These are phyloP conservation scores for Pestalotiopsis sp. DNA, from an alignment of 2,329 filamentous ascomycete genomes.

Conservation along the genomic window DNA sequence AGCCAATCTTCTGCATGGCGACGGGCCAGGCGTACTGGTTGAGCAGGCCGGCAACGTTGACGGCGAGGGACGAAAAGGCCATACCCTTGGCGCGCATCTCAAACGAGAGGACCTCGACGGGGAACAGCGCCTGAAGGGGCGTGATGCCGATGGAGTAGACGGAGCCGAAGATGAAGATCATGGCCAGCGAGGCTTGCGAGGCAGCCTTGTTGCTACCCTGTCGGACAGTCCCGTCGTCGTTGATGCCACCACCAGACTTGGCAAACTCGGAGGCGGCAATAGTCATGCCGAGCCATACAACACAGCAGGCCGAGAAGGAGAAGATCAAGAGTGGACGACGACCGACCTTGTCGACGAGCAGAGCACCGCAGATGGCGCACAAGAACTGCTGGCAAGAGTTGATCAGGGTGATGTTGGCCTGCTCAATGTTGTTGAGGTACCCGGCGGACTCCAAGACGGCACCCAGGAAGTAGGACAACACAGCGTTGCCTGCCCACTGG, in stretches of 20 bases:
- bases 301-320: slow-evolving; percentile 46
- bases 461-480: slow-evolving; percentile 48
- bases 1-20: slow-evolving; percentile 45
- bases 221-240: slow-evolving; percentile 25
- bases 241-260: slow-evolving; percentile 29
- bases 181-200: slow-evolving; percentile 47
- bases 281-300: slow-evolving; percentile 53
- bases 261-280: slow-evolving; percentile 41
- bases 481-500: slow-evolving; percentile 42
- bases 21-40: slow-evolving; percentile 45
- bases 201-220: slow-evolving; percentile 34
- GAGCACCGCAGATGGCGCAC: slow-evolving; percentile 49
- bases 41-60: slow-evolving; percentile 43
- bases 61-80: slow-evolving; percentile 42
- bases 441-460: slow-evolving; percentile 53
- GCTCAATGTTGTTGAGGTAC: slow-evolving; percentile 36
- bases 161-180: slow-evolving; percentile 56
- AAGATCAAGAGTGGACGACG: slow-evolving; percentile 54
- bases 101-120: slow-evolving; percentile 46
- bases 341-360: slow-evolving; percentile 49
- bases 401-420: slow-evolving; percentile 52
- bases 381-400: slow-evolving; percentile 51
- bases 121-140: slow-evolving; percentile 41
- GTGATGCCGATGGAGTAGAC: slow-evolving; percentile 44
- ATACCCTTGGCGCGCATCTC: slow-evolving; percentile 51